Conservation (phyloP, 176 grass and related monocot species). For the Ampelocalamus luodianensis region DNA sequence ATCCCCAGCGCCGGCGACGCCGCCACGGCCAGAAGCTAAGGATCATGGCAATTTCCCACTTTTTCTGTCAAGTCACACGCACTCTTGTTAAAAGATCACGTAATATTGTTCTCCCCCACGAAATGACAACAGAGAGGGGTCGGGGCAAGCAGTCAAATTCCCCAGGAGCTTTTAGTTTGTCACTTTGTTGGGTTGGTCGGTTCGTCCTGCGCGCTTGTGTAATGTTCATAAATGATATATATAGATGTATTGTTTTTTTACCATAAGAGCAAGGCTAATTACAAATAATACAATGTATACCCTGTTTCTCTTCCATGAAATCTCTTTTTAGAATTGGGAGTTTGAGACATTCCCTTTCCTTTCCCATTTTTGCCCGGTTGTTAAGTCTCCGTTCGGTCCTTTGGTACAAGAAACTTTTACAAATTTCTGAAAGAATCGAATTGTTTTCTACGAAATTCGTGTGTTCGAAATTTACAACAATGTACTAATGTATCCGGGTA, state of each 20-base stretch:
- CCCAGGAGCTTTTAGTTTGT: slow-evolving; percentile 39
- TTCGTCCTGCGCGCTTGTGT: slow-evolving; percentile 38
- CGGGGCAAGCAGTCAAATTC: slow-evolving; percentile 14
- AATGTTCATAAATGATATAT: slow-evolving; percentile 59
- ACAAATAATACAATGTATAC: slow-evolving; percentile 37
- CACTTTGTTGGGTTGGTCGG: slow-evolving; percentile 18
- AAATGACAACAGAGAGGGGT: slow-evolving; percentile 35
- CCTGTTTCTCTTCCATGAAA: slow-evolving; percentile 6
- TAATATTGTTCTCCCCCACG: slow-evolving; percentile 40
- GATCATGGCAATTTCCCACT: background rate
- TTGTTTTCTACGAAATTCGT: too few relatives aligned
- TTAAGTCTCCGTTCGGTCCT: too few relatives aligned
- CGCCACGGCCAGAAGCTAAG: slow-evolving; percentile 6
- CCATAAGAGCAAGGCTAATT: slow-evolving; percentile 48
- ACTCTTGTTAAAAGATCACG: slow-evolving; percentile 25
- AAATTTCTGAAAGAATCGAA: too few relatives aligned
- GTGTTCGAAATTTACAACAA: too few relatives aligned
- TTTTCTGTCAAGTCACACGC: background rate
- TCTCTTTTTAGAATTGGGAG: background rate
- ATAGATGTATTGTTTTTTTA: slow-evolving; percentile 48
- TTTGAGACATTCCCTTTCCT: background rate
- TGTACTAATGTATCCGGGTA: too few relatives aligned
- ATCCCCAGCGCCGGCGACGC: slow-evolving; percentile 13
- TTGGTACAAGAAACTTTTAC: too few relatives aligned
- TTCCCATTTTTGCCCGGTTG: too few relatives aligned